Evolutionary conservation across 169 alveolate species (phyloP).

Genomic region (Babesia ovis): DNA sequence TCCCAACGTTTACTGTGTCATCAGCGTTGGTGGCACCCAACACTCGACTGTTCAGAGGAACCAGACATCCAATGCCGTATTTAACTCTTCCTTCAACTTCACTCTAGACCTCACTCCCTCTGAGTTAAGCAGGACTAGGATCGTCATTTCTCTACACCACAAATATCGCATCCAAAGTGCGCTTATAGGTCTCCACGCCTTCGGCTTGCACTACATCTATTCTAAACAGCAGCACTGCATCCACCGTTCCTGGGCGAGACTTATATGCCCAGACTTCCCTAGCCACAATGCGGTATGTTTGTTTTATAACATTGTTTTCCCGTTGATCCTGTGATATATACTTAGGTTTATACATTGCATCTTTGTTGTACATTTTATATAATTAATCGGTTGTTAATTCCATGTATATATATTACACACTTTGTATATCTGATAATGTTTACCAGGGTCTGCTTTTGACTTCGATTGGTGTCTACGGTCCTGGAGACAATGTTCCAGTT

Average conservation of each 20-base stretch:
- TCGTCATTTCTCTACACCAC: slow-evolving; percentile 79
- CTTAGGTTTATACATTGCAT: not conserved
- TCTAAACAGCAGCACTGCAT: slow-evolving; percentile 84
- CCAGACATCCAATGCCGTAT: slow-evolving; percentile 77
- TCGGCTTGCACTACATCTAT: slow-evolving; percentile 78
- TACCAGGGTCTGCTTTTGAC: slow-evolving; percentile 72
- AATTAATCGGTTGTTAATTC: not conserved
- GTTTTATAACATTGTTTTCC: too few species aligned
- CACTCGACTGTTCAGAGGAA: slow-evolving; percentile 71
- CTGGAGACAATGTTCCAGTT: slow-evolving; percentile 84
- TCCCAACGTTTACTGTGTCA: slow-evolving; percentile 78
- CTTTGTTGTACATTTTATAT: too few species aligned
- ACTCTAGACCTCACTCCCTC: slow-evolving; percentile 74
- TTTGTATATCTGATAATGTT: not conserved
- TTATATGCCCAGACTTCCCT: slow-evolving; percentile 61
- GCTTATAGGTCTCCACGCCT: slow-evolving; percentile 81
- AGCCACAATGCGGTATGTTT: slow-evolving; percentile 69
- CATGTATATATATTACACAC: not conserved
- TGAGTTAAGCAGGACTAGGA: slow-evolving; percentile 77
- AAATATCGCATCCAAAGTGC: slow-evolving; percentile 80
- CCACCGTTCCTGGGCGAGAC: slow-evolving; percentile 81
- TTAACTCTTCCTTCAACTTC: slow-evolving; percentile 81
- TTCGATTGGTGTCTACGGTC: slow-evolving; percentile 84
- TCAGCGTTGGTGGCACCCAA: slow-evolving; percentile 66
- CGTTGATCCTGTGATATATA: too few species aligned